Evolutionary conservation across 345 rosid species (phyloP).

Genomic region (Psidium friedrichsthalianum): DNA sequence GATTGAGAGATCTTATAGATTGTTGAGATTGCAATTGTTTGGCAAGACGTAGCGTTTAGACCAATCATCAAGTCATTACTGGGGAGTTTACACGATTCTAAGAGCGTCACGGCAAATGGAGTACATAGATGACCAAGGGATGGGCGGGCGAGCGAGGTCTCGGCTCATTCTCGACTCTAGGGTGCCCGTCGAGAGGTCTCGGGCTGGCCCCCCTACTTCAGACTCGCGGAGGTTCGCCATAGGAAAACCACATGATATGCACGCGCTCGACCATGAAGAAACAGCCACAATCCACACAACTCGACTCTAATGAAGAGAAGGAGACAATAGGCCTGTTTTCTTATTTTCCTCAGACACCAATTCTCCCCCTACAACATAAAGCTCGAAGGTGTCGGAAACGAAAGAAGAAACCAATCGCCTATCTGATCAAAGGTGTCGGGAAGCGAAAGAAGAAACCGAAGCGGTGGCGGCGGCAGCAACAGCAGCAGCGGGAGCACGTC

Average conservation of each 20-base stretch:
- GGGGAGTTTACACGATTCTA: neutral
- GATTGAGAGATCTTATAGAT: neutral
- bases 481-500: neutral
- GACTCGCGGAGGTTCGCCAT: neutral
- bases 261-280: neutral
- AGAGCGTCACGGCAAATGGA: neutral
- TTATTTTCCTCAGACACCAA: too few relatives aligned
- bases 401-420: neutral
- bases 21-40: neutral
- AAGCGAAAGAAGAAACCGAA: neutral
- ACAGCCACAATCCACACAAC: too few relatives aligned
- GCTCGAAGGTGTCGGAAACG: neutral
- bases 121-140: neutral
- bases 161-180: neutral
- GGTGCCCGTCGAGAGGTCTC: neutral
- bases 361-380: neutral
- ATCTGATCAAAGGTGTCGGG: neutral
- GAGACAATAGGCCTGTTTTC: too few relatives aligned
- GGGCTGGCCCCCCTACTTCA: neutral
- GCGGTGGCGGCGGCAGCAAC: neutral
- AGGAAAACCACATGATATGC: neutral
- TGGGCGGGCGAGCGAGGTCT: neutral
- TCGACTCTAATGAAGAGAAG: too few relatives aligned
- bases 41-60: neutral
- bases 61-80: too few relatives aligned